These are phyloP conservation scores for Lactarius pseudohatsudake DNA, from an alignment of 768 basidiomycete species.

Conservation along the genomic window DNA sequence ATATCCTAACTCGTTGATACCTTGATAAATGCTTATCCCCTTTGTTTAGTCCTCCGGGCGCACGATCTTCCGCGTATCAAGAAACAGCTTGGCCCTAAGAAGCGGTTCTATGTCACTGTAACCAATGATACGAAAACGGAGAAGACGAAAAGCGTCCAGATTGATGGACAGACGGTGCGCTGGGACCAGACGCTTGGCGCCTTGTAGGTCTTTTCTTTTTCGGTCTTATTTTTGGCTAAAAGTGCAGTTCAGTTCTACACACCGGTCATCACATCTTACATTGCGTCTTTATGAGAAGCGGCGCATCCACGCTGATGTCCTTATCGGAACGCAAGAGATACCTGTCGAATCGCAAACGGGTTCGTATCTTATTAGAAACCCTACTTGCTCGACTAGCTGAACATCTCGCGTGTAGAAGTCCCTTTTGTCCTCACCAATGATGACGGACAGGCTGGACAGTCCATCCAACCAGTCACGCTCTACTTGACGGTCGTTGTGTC, in stretches of 20 bases:
- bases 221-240: background rate
- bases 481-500: background rate
- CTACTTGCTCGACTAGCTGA: background rate
- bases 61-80: background rate
- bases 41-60: background rate
- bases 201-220: background rate
- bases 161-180: background rate
- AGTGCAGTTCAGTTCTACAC: background rate
- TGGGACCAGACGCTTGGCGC: background rate
- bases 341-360: background rate
- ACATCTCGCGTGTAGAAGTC: background rate
- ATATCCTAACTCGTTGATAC: background rate
- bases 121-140: background rate
- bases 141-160: background rate
- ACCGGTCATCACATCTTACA: background rate
- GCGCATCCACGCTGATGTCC: background rate
- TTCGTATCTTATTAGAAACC: background rate
- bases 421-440: background rate
- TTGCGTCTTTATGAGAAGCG: background rate
- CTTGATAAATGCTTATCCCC: background rate
- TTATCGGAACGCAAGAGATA: background rate
- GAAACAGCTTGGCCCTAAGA: background rate
- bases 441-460: background rate
- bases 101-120: background rate
- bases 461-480: background rate